Evolutionary conservation across 2,329 filamentous ascomycete genomes (phyloP).

Genomic region (Ceratocystis destructans): DNA sequence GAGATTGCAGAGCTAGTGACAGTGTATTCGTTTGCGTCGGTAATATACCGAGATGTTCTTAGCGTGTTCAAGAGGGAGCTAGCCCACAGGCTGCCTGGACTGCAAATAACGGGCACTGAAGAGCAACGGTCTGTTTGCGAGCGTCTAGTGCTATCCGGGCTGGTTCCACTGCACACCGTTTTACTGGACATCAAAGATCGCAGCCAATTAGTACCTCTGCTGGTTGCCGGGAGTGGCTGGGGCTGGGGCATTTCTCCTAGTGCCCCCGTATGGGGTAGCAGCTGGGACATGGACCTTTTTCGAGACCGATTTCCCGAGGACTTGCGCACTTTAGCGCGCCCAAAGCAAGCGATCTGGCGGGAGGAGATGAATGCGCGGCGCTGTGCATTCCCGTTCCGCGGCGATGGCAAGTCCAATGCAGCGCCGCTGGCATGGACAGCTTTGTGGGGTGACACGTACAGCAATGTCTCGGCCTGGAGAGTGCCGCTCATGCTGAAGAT

Average conservation of each 20-base stretch:
- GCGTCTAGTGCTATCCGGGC: constrained; percentile 8
- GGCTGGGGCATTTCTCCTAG: not conserved
- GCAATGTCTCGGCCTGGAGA: constrained; percentile 13
- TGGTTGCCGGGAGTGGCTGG: not conserved
- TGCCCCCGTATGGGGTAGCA: not conserved
- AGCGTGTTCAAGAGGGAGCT: not conserved
- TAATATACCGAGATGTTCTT: constrained; percentile 12
- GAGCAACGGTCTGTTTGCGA: constrained; percentile 4
- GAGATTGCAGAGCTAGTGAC: constrained; percentile 16
- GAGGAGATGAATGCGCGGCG: constrained; percentile 7
- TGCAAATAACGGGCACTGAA: not conserved
- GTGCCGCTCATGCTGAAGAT: constrained; percentile 17
- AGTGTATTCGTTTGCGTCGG: constrained; percentile 12
- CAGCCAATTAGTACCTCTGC: not conserved
- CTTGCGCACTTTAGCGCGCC: constrained; percentile 3
- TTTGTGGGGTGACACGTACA: constrained; percentile 17
- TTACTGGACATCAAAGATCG: constrained; percentile 6
- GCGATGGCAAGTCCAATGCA: constrained; percentile 3
- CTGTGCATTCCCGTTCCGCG: constrained; percentile 12
- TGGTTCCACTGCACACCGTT: constrained; percentile 12
- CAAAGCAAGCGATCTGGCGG: not conserved
- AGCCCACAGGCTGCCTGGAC: not conserved
- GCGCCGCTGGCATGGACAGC: constrained; percentile 15
- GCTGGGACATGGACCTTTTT: not conserved
- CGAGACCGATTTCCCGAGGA: not conserved